Base-by-base conservation (phyloP, 108 stramenopile species). In the Fragilaria crotonensis region DNA sequence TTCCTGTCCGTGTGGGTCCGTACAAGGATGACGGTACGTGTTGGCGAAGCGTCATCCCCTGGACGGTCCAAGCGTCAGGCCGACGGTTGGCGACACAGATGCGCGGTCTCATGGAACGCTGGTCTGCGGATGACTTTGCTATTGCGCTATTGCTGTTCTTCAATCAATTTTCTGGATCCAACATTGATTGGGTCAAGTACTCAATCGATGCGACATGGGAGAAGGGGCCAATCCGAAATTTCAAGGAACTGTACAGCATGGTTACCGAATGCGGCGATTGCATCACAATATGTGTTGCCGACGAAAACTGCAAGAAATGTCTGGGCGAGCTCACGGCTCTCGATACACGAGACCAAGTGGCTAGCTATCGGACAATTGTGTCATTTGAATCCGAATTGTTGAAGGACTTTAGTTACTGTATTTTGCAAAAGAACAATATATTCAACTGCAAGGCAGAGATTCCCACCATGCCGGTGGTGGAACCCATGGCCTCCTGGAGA, bases 351-450 rank as follows among this genome's bases (percentile, higher is more conserved):
- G 78, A 80, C 53, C 90, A 91, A 65, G 96, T 95, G 18, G 78
- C 78, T 5, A 78, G 83, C 30, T 97, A 97, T 63, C 79, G 97
- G 14, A 91, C 88, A 54, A 91, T 98, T 61, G 93, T 94, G 2
- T 95, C 92, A 1, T 89, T 93, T 66, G 97, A 98, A 70, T 85
- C 86, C 7, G 74, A 83, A 33, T 49, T 85, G 59, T 63, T 98
- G 28, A 73, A 84, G 60, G 85, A 90, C 45, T 97, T 97, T 57
- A 76, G 80, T 27, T 73, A 92, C 30, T 97, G 96, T 63, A 90
- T 97, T 41, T 65, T 97, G 33, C 87, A 93, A 67, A 89, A 91
- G 71, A 81, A 97, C 68, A 94, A 97, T 62, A 80, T 89, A 45
- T 95, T 98, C 72, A 62, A 73, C 30, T 90, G 87, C 56, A 70